Evolutionary conservation across 75 land plant genomes (phyloP), one percentile per base, ranked within the genome.

Genomic region (Ceratopteris richardii): DNA sequence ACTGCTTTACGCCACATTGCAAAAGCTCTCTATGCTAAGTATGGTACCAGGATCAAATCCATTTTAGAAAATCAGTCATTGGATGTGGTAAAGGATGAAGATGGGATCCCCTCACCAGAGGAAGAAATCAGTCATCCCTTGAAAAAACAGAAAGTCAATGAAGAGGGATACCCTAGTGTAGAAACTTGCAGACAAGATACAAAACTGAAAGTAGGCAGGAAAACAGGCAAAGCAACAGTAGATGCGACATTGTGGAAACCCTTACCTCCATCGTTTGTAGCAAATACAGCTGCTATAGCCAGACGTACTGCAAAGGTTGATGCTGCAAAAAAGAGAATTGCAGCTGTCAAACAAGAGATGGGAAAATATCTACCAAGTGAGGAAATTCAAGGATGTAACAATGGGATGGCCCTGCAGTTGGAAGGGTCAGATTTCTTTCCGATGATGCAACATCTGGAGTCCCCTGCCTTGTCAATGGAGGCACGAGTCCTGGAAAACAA

Each of bases 211-310:
- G 9, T 4, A 4, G 7, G 9, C 7, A 9, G 7, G 37, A 33
- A 4, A 33, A 33, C 7, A 33, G 37, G 37, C 37, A 9, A 33
- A 33, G 9, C 7, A 33, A 9, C 37, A 4, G 37, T 4, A 33
- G 9, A 9, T 3, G 9, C 9, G 37, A 33, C 37, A 3, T 4
- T 75, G 5, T 75, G 63, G 46, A 76, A 78, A 60, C 68, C 66
- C n/a, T 36, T 71, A 55, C 90, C 90, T 14, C 80, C 77, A 44
- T 80, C 84, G 20, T 86, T 75, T 71, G 61, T 80, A 19, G 37
- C 48, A 0, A 81, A 84, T 10, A 43, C 67, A 27, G 57, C 44
- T 24, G 79, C 61, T 0, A 24, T 64, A 23, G 66, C 61, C 30
- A 69, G 66, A 71, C 56, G 56, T n/a, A 2, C 18, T 54, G 56